phyloP scores from a whole-genome alignment of 139 green algal species.

The Chlamydomonas urium region DNA sequence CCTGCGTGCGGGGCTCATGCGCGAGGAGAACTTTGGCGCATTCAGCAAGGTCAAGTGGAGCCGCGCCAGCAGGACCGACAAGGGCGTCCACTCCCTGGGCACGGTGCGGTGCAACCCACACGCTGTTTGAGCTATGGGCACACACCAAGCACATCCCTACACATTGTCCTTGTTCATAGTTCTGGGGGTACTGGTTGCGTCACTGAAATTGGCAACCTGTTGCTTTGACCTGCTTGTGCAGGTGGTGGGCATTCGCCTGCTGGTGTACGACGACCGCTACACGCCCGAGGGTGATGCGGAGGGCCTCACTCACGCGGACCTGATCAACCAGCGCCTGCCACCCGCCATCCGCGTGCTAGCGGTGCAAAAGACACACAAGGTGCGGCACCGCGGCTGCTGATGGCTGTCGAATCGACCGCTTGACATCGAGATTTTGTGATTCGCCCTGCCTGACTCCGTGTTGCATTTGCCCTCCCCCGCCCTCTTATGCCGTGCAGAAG shows the following conservation, averaged over 20 bases:
- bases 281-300: background rate
- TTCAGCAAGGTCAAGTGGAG: constrained; percentile 68
- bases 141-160: background rate
- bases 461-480: background rate
- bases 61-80: constrained; percentile 92
- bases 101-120: constrained; percentile 40
- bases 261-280: constrained; percentile 33
- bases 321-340: constrained; percentile 81
- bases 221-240: too few relatives aligned
- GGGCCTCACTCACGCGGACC: constrained; percentile 30
- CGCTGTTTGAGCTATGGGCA: too few relatives aligned
- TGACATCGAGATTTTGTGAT: too few relatives aligned
- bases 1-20: constrained; percentile 33
- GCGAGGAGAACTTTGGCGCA: constrained; percentile 50
- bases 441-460: background rate
- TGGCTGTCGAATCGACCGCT: too few relatives aligned
- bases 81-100: constrained; percentile 81
- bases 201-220: too few relatives aligned
- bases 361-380: constrained; percentile 41
- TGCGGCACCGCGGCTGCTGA: too few relatives aligned
- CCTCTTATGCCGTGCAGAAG: constrained; percentile 25
- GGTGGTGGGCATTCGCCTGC: constrained; percentile 38
- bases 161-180: too few relatives aligned
- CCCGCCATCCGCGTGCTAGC: constrained; percentile 70
- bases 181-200: too few relatives aligned